Conservation (phyloP, 164 flowering plant species). For the Annona squamosa region DNA sequence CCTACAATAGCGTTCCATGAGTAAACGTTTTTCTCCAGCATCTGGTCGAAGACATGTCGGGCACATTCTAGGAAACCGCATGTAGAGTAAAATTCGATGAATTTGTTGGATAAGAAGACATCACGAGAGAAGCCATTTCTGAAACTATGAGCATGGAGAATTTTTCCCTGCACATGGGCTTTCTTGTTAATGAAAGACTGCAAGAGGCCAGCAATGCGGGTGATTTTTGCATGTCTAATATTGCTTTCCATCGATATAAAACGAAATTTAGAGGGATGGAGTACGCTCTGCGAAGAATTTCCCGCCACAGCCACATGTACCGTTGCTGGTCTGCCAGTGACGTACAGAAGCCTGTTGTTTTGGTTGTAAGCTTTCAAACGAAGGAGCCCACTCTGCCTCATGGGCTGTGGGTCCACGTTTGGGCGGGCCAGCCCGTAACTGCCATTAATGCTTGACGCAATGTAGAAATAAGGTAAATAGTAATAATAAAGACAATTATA, state of each 20-base stretch:
- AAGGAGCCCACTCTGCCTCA: no score
- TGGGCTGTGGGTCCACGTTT: no score
- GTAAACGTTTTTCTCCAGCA: constrained; percentile 45
- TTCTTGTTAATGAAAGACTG: constrained; percentile 52
- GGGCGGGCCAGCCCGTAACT: no score
- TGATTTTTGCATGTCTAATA: constrained; percentile 1
- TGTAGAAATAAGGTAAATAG: no score
- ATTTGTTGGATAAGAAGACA: constrained; percentile 58
- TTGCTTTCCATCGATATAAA: constrained; percentile 20
- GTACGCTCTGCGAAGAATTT: background rate
- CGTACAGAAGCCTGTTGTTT: no score
- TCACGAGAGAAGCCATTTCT: constrained; percentile 33
- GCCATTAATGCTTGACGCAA: no score
- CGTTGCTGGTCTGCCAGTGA: background rate
- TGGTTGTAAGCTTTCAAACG: no score
- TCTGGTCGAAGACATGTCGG: constrained; percentile 41
- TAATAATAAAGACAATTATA: no score
- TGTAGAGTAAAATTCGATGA: constrained; percentile 54
- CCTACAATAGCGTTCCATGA: constrained; percentile 62
- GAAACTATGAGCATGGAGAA: constrained; percentile 49
- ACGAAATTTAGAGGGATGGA: background rate
- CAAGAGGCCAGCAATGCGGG: constrained; percentile 38
- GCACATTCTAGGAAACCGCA: constrained; percentile 27
- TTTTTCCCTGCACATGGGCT: constrained; percentile 35
- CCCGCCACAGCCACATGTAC: background rate